Conservation (phyloP, 2,329 filamentous ascomycete genomes). For the Zasmidium angulare region DNA sequence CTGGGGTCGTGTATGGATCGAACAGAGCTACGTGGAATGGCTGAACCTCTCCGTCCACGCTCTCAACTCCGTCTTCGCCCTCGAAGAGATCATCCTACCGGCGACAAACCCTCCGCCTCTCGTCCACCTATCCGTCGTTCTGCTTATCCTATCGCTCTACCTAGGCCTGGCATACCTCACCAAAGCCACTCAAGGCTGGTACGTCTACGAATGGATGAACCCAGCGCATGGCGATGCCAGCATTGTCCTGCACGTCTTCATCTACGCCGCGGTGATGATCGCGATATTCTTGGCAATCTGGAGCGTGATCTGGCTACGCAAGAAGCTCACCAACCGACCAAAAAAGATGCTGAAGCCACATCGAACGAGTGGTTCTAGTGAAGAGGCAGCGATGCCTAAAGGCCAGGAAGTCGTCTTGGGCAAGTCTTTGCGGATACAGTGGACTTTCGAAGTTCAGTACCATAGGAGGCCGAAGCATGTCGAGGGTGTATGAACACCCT, state of each 20-base stretch:
- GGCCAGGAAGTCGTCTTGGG: neutral
- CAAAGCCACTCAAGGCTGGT: conserved; percentile 10
- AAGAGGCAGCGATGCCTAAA: neutral
- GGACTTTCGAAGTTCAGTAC: neutral
- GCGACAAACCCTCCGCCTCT: conserved; percentile 11
- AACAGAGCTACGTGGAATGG: conserved; percentile 11
- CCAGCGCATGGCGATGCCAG: conserved; percentile 10
- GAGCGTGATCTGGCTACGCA: conserved; percentile 7
- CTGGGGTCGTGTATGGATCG: conserved; percentile 11
- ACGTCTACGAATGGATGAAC: conserved; percentile 18
- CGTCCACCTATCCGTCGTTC: conserved; percentile 7
- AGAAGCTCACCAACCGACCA: neutral
- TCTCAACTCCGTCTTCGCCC: conserved; percentile 17
- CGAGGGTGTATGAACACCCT: too few relatives aligned
- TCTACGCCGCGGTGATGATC: conserved; percentile 13
- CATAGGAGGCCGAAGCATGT: neutral
- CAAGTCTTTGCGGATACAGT: neutral
- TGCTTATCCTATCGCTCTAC: conserved; percentile 11
- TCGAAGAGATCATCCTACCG: conserved; percentile 11
- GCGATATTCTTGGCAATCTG: conserved; percentile 12
- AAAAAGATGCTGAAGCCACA: neutral
- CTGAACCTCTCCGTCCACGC: conserved; percentile 18
- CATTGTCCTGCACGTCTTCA: conserved; percentile 12
- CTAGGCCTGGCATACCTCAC: conserved; percentile 14
- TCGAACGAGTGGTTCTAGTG: neutral